Evolutionary conservation across 306 rosid genomes (phyloP), one percentile per base, ranked within the genome.

Genomic region (Albizia julibrissin): DNA sequence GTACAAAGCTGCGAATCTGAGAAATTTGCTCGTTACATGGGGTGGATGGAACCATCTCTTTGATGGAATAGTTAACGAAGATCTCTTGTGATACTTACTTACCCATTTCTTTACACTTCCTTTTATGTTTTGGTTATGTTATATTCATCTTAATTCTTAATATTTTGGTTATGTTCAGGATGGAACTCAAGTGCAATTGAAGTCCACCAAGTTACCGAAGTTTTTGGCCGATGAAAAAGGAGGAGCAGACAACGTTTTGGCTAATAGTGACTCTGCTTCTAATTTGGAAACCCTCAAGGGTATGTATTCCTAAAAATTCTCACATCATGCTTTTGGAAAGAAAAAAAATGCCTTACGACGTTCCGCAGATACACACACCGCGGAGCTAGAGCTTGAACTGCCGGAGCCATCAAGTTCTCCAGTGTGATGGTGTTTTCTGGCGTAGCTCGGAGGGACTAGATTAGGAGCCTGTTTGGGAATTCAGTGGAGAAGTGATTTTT

Each of bases 271-370:
- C 16, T 70, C 88, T 10, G 84, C 91, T 81, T 85, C 87, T 58
- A 86, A 76, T 68, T 89, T 91, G 92, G 91, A 89, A 89, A 91
- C 94, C 43, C 87, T 87, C 82, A 80, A 80, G 40, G 80, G 92
- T 81, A 74, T 29, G 34, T 64, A 11, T 27, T 13, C 3, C 3
- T 27, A 6, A 12, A 6, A 13, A 64, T 19, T 61, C 1, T 1
- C 31, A 13, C 65, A 10, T 10, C 6, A 64, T 16, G 21, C 21
- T 29, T 64, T 14, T 29, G 21, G 1, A 3, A 34, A 34, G 37
- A 34, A 33, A 33, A 34, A 34, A 34, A 6, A 34, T 34, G 37
- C 37, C 4, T 34, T 34, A 34, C 6, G 6, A 34, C 37, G 37
- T 34, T 6, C 4, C 37, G 4, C 37, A 34, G 39, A 29, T 29